phyloP scores from a whole-genome alignment of 2,329 filamentous ascomycete species.

The Xylaria sp. region DNA sequence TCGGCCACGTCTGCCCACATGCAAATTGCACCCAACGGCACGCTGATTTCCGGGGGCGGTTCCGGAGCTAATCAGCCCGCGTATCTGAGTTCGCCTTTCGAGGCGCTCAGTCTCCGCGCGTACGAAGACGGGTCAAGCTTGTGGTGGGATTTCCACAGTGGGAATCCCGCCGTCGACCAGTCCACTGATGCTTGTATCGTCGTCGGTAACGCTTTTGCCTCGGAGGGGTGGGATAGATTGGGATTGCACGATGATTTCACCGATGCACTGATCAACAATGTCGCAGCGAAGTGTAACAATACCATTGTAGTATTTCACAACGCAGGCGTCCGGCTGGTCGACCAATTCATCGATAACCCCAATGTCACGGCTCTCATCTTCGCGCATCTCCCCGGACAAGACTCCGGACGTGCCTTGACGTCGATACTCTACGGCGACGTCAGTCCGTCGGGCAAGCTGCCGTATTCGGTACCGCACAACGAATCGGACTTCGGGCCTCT shows the following conservation, averaged over 20 bases:
- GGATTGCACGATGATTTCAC: constrained; percentile 70
- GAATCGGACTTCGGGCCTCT: constrained; percentile 58
- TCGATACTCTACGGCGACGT: constrained; percentile 76
- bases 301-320: constrained; percentile 73
- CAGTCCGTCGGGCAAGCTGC: constrained; percentile 60
- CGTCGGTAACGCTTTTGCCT: constrained; percentile 68
- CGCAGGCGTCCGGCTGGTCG: constrained; percentile 68
- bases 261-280: constrained; percentile 60
- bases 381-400: constrained; percentile 53
- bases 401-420: constrained; percentile 78
- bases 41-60: constrained; percentile 50
- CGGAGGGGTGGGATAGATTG: constrained; percentile 70
- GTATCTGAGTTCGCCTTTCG: constrained; percentile 55
- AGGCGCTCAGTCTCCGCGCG: constrained; percentile 55
- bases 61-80: constrained; percentile 50
- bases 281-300: constrained; percentile 65
- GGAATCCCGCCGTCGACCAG: constrained; percentile 54
- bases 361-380: constrained; percentile 81
- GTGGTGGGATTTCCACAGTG: constrained; percentile 59
- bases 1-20: constrained; percentile 46
- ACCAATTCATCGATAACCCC: constrained; percentile 69
- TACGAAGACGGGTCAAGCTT: constrained; percentile 59
- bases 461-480: constrained; percentile 63
- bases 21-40: constrained; percentile 58
- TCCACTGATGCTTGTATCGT: constrained; percentile 68